Conservation (phyloP, 129 eudicot species). For the Saposhnikovia divaricata region DNA sequence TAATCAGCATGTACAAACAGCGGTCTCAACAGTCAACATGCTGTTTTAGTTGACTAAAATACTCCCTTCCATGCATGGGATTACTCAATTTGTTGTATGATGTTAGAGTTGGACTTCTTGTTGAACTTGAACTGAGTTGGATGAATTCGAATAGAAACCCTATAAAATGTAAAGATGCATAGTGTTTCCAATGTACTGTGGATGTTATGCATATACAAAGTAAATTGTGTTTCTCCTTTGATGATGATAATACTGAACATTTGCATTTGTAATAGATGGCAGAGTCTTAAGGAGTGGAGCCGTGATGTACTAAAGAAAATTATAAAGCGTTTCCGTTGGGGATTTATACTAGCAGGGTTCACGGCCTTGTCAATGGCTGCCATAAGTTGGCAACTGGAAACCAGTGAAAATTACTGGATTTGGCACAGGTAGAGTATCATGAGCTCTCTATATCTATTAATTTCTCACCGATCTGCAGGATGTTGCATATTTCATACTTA, state of each 20-base stretch:
- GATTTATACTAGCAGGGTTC: slow-evolving; percentile 61
- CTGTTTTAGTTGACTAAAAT: background rate
- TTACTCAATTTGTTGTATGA: background rate
- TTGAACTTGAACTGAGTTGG: background rate
- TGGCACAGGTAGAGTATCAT: slow-evolving; percentile 78
- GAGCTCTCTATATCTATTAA: background rate
- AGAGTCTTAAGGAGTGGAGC: slow-evolving; percentile 43
- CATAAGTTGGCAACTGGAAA: slow-evolving; percentile 71
- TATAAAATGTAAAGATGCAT: background rate
- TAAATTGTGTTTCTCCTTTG: background rate
- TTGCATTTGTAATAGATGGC: slow-evolving; percentile 48
- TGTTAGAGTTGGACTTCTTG: background rate
- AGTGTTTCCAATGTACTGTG: background rate
- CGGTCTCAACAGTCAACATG: background rate
- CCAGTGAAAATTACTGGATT: slow-evolving; percentile 76
- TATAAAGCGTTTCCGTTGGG: slow-evolving; percentile 72
- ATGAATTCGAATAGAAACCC: background rate
- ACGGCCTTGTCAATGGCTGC: slow-evolving; percentile 69
- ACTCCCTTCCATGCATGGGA: background rate
- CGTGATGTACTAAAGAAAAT: slow-evolving; percentile 36
- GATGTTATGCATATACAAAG: background rate
- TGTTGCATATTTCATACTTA: slow-evolving; percentile 37
- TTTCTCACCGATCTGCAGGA: slow-evolving; percentile 19
- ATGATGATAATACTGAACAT: background rate
- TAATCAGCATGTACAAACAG: background rate